phyloP scores from a whole-genome alignment of 1,284 basidiomycete species.

The Lentinus polychrous region DNA sequence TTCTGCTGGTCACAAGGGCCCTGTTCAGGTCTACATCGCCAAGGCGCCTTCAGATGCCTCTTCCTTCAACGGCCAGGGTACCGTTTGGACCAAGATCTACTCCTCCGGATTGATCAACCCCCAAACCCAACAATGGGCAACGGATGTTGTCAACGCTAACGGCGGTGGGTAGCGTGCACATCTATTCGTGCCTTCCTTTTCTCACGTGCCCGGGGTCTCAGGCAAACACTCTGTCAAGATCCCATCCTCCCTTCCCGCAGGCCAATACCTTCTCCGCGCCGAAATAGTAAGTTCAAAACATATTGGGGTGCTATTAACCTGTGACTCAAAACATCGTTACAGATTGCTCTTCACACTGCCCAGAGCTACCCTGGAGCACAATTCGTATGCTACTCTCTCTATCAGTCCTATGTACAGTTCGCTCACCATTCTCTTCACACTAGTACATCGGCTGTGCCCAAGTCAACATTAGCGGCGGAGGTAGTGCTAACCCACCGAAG shows the following conservation, averaged over 20 bases:
- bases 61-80: constrained; percentile 37
- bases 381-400: constrained; percentile 24
- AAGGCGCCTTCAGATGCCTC: constrained; percentile 40
- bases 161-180: constrained; percentile 23
- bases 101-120: constrained; percentile 38
- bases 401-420: not conserved
- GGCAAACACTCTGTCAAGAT: constrained; percentile 41
- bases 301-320: not conserved
- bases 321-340: not conserved
- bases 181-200: not conserved
- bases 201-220: constrained; percentile 6
- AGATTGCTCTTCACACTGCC: constrained; percentile 42
- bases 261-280: constrained; percentile 43
- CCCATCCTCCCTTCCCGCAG: constrained; percentile 39
- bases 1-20: constrained; percentile 43
- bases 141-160: constrained; percentile 41
- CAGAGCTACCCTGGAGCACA: constrained; percentile 37
- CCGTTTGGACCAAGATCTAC: constrained; percentile 51
- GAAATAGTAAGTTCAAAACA: constrained; percentile 32
- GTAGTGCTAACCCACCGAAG: constrained; percentile 37
- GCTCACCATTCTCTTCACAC: not conserved
- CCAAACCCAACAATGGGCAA: constrained; percentile 34
- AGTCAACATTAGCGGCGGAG: constrained; percentile 36
- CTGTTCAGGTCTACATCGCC: constrained; percentile 44
- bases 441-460: constrained; percentile 39